Conservation (phyloP, 2,329 filamentous ascomycete genomes). For the Aspergillus arachidicola region DNA sequence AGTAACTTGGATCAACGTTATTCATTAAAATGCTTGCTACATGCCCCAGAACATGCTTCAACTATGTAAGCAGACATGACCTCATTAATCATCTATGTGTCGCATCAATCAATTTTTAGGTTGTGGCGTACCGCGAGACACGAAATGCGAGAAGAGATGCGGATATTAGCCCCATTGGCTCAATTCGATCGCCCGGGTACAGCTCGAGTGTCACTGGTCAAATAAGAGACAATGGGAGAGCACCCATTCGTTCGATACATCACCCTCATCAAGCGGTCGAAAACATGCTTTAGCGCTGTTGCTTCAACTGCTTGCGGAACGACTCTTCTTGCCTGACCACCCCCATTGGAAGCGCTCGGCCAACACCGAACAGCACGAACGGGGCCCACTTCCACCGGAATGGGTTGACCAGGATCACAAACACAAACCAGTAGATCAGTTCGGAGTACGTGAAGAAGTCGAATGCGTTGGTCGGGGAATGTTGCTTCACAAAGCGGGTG, state of each 20-base stretch:
- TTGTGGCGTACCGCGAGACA: too few species aligned
- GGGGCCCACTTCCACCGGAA: slow-evolving; percentile 89
- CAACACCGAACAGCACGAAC: slow-evolving; percentile 80
- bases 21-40: neutral
- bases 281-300: slow-evolving; percentile 24
- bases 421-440: slow-evolving; percentile 81
- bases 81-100: neutral
- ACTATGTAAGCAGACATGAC: neutral
- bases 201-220: too few species aligned
- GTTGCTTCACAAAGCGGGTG: slow-evolving; percentile 70
- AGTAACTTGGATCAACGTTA: neutral
- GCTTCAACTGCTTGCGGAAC: slow-evolving; percentile 31
- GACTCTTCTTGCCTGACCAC: slow-evolving; percentile 68
- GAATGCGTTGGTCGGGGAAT: slow-evolving; percentile 73
- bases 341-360: slow-evolving; percentile 64
- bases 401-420: slow-evolving; percentile 76
- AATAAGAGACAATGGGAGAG: neutral
- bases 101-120: neutral
- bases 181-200: too few species aligned
- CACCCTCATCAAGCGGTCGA: too few species aligned
- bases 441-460: slow-evolving; percentile 91
- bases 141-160: too few species aligned
- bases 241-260: too few species aligned
- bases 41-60: neutral
- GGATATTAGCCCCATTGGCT: too few species aligned